These are phyloP conservation scores for Fusarium begoniae DNA, from an alignment of 2,329 filamentous ascomycete species.

Conservation along the genomic window DNA sequence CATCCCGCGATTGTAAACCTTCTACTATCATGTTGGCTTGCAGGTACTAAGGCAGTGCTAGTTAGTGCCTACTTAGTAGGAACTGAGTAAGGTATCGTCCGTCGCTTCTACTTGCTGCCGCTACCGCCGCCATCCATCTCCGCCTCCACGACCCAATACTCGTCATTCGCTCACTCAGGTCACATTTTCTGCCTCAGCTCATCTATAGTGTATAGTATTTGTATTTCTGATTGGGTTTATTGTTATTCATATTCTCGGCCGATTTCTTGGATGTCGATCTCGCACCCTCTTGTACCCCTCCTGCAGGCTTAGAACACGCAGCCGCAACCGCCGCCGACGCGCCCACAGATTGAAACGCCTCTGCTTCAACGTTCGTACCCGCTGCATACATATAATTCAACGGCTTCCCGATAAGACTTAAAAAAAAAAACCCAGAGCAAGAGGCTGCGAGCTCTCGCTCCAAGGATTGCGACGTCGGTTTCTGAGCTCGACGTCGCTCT, in stretches of 20 bases:
- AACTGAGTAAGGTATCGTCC: constrained; percentile 5
- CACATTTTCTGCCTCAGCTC: constrained; percentile 17
- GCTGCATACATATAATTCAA: constrained; percentile 26
- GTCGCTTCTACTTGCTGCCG: constrained; percentile 6
- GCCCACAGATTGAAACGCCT: constrained; percentile 22
- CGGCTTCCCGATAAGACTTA: constrained; percentile 17
- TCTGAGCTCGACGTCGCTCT: constrained; percentile 33
- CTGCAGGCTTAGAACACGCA: constrained; percentile 25
- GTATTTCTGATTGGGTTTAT: constrained; percentile 2
- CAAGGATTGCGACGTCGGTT: constrained; percentile 33
- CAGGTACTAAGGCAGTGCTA: constrained; percentile 12
- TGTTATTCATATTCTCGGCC: not conserved
- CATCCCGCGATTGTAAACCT: constrained; percentile 30
- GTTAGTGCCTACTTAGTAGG: not conserved
- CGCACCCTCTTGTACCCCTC: constrained; percentile 18
- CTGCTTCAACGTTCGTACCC: constrained; percentile 19
- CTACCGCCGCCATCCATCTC: constrained; percentile 19
- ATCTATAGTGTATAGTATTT: constrained; percentile 8
- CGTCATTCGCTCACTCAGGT: constrained; percentile 23
- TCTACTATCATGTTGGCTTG: constrained; percentile 17
- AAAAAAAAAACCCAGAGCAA: not conserved
- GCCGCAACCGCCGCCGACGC: constrained; percentile 23
- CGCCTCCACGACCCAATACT: constrained; percentile 28
- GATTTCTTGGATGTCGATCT: constrained; percentile 21
- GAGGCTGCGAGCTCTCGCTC: constrained; percentile 27